phyloP scores from a whole-genome alignment of 495 filamentous ascomycete species.

The Penicillium ochrochloron region DNA sequence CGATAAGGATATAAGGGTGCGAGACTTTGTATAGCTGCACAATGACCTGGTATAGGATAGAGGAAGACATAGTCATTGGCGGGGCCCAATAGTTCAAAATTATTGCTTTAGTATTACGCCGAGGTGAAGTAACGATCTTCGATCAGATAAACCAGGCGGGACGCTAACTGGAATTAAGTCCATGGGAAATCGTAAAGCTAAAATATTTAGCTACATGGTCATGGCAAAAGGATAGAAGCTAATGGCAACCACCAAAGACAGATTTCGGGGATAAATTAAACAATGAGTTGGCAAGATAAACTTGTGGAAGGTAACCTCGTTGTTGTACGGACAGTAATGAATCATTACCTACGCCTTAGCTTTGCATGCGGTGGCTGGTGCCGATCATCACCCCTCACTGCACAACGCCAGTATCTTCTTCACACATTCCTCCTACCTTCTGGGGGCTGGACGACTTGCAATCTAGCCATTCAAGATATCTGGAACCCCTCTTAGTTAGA shows the following conservation, averaged over 20 bases:
- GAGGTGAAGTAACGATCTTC: background rate
- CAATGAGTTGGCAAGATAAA: background rate
- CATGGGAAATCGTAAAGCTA: background rate
- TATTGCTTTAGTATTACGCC: background rate
- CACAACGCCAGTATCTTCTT: background rate
- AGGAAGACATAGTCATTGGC: background rate
- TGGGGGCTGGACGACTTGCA: background rate
- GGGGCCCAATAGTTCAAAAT: background rate
- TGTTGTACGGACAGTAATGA: background rate
- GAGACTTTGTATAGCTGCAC: too few species aligned
- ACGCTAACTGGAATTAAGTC: background rate
- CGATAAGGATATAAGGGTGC: background rate
- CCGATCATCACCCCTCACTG: constrained; percentile 13
- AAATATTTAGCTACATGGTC: background rate
- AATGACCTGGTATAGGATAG: background rate
- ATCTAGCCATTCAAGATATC: background rate
- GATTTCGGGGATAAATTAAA: background rate
- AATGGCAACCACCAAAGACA: background rate
- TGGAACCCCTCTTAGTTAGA: background rate
- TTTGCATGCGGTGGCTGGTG: constrained; percentile 14
- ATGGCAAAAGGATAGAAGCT: background rate
- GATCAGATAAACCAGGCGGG: constrained; percentile 2
- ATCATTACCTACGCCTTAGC: background rate
- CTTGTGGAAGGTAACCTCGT: background rate
- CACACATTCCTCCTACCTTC: background rate